phyloP scores from a whole-genome alignment of 345 rosid genomes.

The Acer negundo region DNA sequence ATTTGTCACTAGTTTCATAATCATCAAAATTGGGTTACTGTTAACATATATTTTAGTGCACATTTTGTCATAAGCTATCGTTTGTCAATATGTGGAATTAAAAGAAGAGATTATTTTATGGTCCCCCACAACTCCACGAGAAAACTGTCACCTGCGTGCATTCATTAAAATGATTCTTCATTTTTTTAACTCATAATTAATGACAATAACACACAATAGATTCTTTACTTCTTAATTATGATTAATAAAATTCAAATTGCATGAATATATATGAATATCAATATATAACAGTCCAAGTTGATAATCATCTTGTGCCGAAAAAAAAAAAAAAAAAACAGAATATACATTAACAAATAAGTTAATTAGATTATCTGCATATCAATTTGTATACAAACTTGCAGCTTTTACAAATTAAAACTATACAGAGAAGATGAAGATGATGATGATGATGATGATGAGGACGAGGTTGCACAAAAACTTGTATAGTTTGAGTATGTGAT shows the following conservation, averaged over 20 bases:
- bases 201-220: not conserved
- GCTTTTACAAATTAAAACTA: not conserved
- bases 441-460: not conserved
- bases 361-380: not conserved
- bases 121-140: not conserved
- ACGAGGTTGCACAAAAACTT: not conserved
- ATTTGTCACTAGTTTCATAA: too few relatives aligned
- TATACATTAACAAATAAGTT: too few relatives aligned
- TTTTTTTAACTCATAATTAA: too few relatives aligned
- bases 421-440: not conserved
- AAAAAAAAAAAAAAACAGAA: too few relatives aligned
- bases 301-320: too few relatives aligned
- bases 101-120: not conserved
- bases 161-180: not conserved
- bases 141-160: too few relatives aligned
- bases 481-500: not conserved
- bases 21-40: not conserved
- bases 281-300: not conserved
- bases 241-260: too few relatives aligned
- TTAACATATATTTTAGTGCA: not conserved
- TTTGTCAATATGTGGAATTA: not conserved
- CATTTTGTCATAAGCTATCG: not conserved
- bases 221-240: too few relatives aligned
- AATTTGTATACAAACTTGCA: not conserved
- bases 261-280: too few relatives aligned